Base-by-base conservation (phyloP, 495 filamentous ascomycete species). In the Neurospora sublineolata region DNA sequence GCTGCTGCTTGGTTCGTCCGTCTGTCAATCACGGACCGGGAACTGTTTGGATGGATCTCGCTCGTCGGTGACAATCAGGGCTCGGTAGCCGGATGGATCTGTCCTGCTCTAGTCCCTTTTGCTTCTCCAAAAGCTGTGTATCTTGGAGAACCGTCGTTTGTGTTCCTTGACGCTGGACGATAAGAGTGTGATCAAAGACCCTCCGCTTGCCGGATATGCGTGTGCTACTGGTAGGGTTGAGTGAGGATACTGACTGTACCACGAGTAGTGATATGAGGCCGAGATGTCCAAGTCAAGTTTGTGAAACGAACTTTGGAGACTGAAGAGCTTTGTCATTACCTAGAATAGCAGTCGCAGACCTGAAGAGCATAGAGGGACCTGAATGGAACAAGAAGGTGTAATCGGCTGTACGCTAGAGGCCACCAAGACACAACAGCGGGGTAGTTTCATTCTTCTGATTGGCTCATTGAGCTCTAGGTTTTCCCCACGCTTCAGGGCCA, bases 401-500 rank as follows among this genome's bases (percentile, higher is more conserved):
- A 52, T 52, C 44, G n/a, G 44, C 69, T 39, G 69, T 30, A 27
- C 27, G 27, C 27, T 36, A 75, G 70, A 74, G 77, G 77, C 74
- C 75, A 74, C 77, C 76, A 75, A 74, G 77, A 77, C 76, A 76
- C 16, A 68, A 37, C 37, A 71, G 40, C 69, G 33, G 18, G 60
- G 70, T 71, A 71, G 70, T 33, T 64, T 27, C 52, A 33, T 33
- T 3, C 14, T 30, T 33, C 14, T 71, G 76, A 79, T 80, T 79
- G 77, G 78, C 70, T 58, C 40, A 72, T 75, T 69, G 73, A 74
- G 71, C 71, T 76, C 76, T 72, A 74, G 72, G 76, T 70, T 80
- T 80, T 78, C 77, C 79, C 79, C 79, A 78, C 77, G 76, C 77
- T 72, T 20, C 69, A 70, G 72, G 71, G 68, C 76, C 79, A 78